Base-by-base conservation (phyloP, 768 basidiomycete species). In the Russula virescens region DNA sequence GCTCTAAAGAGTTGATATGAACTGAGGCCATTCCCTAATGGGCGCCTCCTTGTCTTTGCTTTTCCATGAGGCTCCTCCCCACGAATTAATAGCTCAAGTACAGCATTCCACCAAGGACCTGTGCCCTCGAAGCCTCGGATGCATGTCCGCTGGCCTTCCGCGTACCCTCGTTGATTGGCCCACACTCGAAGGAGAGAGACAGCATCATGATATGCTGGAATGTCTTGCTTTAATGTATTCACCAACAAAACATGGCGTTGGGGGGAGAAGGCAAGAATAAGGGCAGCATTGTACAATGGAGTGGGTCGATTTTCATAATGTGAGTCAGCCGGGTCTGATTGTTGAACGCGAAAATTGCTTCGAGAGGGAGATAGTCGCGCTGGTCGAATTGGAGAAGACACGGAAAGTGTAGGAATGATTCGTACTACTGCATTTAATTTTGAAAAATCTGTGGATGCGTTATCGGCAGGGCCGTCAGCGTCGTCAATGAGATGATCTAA, bases 1-100 rank as follows among this genome's bases (percentile, higher is more conserved):
- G 89, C 92, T 67, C 88, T 83, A 73, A 98, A 88, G 31, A 96
- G 78, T 71, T 95, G 94, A 74, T 96, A 97, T 23, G 91, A 90
- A 64, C 91, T 94, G 67, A 98, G 71, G 2, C 93, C 90, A 60
- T 81, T 83, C 6, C 92, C 95, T 2, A 95, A 70, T 0, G 85
- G 80, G 69, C 79, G 84, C 58, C 84, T 77, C 56, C 76, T 78
- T 28, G 67, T 42, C 11, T 52, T 58, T 2, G 58, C 47, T 31
- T 65, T 68, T 2, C 62, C 48, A 60, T 71, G 69, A 0, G 74
- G 67, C 57, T 89, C 87, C 65, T 91, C 90, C 3, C 94, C 94
- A 40, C 76, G 74, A 60, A 91, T 73, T 43, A 91, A 69, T 45
- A 85, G 66, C 34, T 79, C 82, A 26, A 93, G 72, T 1, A 93